Evolutionary conservation across 1,139 yeast species (phyloP), one percentile per base, ranked within the genome.

Genomic region (Geotrichum klebahnii): DNA sequence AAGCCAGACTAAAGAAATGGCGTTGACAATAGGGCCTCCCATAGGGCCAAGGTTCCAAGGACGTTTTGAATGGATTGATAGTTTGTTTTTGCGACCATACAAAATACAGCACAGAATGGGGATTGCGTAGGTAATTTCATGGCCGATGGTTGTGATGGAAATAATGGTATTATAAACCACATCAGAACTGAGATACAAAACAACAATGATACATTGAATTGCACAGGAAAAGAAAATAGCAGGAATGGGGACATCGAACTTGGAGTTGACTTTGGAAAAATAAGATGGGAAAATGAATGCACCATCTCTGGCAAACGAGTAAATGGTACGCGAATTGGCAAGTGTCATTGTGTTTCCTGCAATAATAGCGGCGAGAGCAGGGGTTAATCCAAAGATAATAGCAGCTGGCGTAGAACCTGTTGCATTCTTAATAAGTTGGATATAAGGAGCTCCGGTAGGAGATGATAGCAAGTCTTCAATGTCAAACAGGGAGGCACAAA

Each of bases 271-370:
- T 22, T 41, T 32, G 3, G 50, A 41, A 26, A 47, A 47, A 5
- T 10, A 3, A n/a, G 32, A 33, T 4, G 50, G 50, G 22, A 41
- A 41, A 9, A 47, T 41, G 51, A 87, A 69, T 0, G 92, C 95
- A 38, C 84, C 86, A 65, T 87, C 95, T 68, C 95, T 77, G 47
- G 95, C 88, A 67, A 86, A 80, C 20, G 89, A 85, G 65, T 78
- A 86, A 0, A 89, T 84, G 10, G 87, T 79, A 72, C 95, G 79
- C 4, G 94, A 84, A 24, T 47, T 47, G 38, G 46, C 50, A 2
- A 47, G 31, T 8, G 50, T 47, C 50, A 47, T 47, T 9, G 46
- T 41, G 44, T 47, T 47, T 1, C 92, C 87, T 1, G 94, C 84
- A 0, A 95, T 86, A 43, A 86, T 74, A 23, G 8, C 92, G 75